Percentiles rank a stretch among this genome's conserved stretches.
These are phyloP conservation scores for Obelidium mucronatum DNA, from an alignment of 192 early-diverging fungal genomes.

Conservation along the genomic window DNA sequence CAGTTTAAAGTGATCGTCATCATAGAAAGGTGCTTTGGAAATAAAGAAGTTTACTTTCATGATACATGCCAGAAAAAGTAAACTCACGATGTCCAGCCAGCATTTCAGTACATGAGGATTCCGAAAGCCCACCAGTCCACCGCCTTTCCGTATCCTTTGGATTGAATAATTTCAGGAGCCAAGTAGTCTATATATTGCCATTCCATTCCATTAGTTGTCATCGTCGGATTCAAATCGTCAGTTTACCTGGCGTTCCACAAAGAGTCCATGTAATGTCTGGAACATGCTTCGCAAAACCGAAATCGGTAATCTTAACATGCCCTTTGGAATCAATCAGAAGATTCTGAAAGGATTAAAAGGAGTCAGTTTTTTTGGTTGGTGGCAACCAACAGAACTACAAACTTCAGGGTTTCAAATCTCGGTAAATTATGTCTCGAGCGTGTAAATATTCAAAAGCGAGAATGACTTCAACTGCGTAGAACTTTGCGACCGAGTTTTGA, in stretches of 20 bases:
- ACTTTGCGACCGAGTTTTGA: slow-evolving; percentile 85
- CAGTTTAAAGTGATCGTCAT: slow-evolving; percentile 91
- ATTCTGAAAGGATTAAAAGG: slow-evolving; percentile 53
- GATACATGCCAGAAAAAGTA: slow-evolving; percentile 42
- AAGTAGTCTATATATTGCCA: too few species aligned
- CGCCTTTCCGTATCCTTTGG: slow-evolving; percentile 71
- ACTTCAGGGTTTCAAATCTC: slow-evolving; percentile 82
- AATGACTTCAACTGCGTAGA: slow-evolving; percentile 90
- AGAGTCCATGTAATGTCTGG: slow-evolving; percentile 85
- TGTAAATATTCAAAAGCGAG: slow-evolving; percentile 91
- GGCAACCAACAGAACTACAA: slow-evolving; percentile 1
- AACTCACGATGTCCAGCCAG: slow-evolving; percentile 79
- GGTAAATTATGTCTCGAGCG: slow-evolving; percentile 85
- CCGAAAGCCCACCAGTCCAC: slow-evolving; percentile 92
- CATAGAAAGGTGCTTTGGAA: slow-evolving; percentile 89
- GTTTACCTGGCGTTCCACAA: slow-evolving; percentile 74
- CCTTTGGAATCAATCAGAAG: slow-evolving; percentile 77
- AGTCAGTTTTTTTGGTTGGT: background rate
- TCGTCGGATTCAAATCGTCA: background rate
- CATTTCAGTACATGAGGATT: slow-evolving; percentile 70
- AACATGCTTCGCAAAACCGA: slow-evolving; percentile 86
- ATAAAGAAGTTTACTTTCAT: too few species aligned
- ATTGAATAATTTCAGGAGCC: slow-evolving; percentile 76
- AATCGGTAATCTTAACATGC: slow-evolving; percentile 86
- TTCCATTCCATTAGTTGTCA: background rate